Evolutionary conservation across 2,329 filamentous ascomycete species (phyloP).

Genomic region (Trichophyton rubrum): DNA sequence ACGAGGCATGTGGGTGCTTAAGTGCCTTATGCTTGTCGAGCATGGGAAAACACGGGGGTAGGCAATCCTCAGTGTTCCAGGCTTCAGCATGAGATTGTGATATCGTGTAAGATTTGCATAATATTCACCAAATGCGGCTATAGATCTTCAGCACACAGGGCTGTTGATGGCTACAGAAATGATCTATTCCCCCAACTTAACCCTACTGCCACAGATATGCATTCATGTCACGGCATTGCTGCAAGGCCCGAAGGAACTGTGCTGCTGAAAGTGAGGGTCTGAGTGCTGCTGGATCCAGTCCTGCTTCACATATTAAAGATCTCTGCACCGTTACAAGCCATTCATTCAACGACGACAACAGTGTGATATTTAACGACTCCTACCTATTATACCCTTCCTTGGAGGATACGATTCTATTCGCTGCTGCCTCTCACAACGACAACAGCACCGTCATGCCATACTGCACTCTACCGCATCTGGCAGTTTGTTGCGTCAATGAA

Average conservation of each 20-base stretch:
- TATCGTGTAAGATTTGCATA: background rate
- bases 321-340: background rate
- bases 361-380: background rate
- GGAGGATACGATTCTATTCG: background rate
- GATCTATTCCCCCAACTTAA: background rate
- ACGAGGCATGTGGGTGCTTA: background rate
- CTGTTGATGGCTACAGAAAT: too few relatives aligned
- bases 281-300: background rate
- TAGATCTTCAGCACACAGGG: background rate
- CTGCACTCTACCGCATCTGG: background rate
- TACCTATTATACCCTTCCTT: background rate
- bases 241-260: background rate
- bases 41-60: background rate
- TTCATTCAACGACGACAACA: background rate
- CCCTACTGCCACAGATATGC: background rate
- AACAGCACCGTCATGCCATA: background rate
- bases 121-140: background rate
- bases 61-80: background rate
- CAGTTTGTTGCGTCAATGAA: background rate
- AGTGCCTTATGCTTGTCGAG: background rate
- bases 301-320: background rate
- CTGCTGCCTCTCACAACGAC: background rate
- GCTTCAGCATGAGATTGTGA: background rate
- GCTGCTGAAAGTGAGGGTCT: background rate
- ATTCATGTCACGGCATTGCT: background rate